Evolutionary conservation across 768 basidiomycete genomes (phyloP), one percentile per base, ranked within the genome.

Genomic region (Mycena crocata): DNA sequence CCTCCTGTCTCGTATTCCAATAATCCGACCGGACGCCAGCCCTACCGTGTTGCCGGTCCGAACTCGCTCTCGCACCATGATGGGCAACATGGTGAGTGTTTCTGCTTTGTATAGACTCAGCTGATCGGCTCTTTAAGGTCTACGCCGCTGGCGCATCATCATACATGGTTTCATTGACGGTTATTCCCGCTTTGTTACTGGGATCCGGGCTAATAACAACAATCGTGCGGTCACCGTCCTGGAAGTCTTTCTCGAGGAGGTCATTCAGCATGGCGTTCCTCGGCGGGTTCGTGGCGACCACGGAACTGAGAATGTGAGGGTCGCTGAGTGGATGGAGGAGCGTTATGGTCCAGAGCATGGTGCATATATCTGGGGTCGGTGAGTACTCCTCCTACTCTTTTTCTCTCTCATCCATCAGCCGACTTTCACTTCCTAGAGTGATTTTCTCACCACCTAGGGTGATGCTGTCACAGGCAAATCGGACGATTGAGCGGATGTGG

Each of bases 291-390:
- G 54, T 0, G 62, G 62, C 3, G 62, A 63, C 30, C 54, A 63
- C 14, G 62, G 62, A 1, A 77, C 67, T 9, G 81, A 76, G 71
- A 81, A 81, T 54, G 40, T 80, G 1, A 42, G 71, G 1, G 77
- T 80, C 49, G 78, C 79, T 23, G 31, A 49, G 24, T 71, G 46
- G 28, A 80, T 80, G 77, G 76, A 78, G 39, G 42, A 62, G 26
- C 24, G 48, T 3, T 21, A 70, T 17, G 77, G 78, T 10, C 24
- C 39, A 8, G 72, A 62, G 23, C 44, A 71, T 23, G 76, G 78
- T 3, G 82, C 79, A 2, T 84, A 81, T 48, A 83, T 83, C 14
- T 82, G 76, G 76, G 81, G 81, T 26, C 52, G 72, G 79, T 79
- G 67, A 65, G 73, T 62, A 52, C 30, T 21, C 13, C 13, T 44